A percentile compares a stretch with the other conserved stretches of the same genome.
Evolutionary conservation across 306 rosid genomes (phyloP).

Genomic region (Rosa chinensis): DNA sequence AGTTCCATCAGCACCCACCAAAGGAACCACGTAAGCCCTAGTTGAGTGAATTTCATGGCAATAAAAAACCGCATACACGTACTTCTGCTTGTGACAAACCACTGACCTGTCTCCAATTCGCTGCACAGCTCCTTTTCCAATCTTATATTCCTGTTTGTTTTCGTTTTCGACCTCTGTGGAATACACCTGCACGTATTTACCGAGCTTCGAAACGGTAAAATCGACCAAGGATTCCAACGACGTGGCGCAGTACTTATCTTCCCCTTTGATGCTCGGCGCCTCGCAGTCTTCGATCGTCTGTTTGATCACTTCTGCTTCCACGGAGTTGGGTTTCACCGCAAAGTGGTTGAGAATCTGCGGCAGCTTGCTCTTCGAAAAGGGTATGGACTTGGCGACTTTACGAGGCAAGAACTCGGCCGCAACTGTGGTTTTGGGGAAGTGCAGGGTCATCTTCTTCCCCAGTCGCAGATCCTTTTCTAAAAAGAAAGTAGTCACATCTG

Average conservation of each 20-base stretch:
- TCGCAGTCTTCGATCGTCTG: slow-evolving; percentile 29
- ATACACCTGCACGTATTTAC: slow-evolving; percentile 14
- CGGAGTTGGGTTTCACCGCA: slow-evolving; percentile 11
- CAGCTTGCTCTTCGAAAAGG: slow-evolving; percentile 20
- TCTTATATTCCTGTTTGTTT: slow-evolving; percentile 3
- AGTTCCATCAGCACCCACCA: slow-evolving; percentile 27
- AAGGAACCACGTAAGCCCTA: slow-evolving; percentile 32
- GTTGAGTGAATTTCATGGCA: slow-evolving; percentile 32
- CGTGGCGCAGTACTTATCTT: slow-evolving; percentile 32
- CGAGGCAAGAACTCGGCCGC: not conserved
- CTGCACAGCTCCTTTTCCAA: slow-evolving; percentile 6
- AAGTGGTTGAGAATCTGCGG: slow-evolving; percentile 22
- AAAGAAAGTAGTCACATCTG: slow-evolving; percentile 14
- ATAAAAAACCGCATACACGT: slow-evolving; percentile 37
- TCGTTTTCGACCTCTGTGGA: slow-evolving; percentile 22
- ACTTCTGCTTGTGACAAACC: slow-evolving; percentile 37
- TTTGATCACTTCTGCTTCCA: slow-evolving; percentile 15
- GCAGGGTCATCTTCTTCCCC: slow-evolving; percentile 11
- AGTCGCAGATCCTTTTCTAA: slow-evolving; percentile 3
- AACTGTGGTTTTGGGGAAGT: slow-evolving; percentile 5
- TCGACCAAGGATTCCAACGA: slow-evolving; percentile 35
- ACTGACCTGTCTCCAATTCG: slow-evolving; percentile 29
- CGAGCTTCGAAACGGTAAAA: slow-evolving; percentile 32
- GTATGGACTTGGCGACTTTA: slow-evolving; percentile 3
- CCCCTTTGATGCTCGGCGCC: slow-evolving; percentile 20